These are phyloP conservation scores for Xylariaceae sp. DNA, from an alignment of 2,329 filamentous ascomycete species.

Conservation along the genomic window DNA sequence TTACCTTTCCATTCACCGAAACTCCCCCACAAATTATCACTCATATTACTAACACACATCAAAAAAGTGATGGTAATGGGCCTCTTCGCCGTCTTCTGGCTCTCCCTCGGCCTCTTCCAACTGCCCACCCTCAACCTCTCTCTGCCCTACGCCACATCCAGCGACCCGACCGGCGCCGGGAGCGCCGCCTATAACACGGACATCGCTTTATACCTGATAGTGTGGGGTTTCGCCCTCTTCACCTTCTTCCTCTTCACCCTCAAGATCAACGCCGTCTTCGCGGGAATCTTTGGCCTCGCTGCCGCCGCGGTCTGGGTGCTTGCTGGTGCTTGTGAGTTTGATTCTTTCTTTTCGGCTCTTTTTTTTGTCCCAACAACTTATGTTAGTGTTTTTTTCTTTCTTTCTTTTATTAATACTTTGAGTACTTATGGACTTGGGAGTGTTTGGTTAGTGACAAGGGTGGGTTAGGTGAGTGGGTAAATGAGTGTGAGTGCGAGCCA, in stretches of 20 bases:
- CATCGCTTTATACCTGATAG: constrained; percentile 44
- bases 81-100: constrained; percentile 45
- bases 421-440: not conserved
- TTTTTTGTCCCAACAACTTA: too few species aligned
- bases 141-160: constrained; percentile 36
- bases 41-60: too few species aligned
- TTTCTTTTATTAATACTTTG: not conserved
- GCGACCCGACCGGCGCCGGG: constrained; percentile 38
- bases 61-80: constrained; percentile 22
- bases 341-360: too few species aligned
- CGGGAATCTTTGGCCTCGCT: constrained; percentile 43
- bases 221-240: constrained; percentile 46
- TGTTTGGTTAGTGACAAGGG: too few species aligned
- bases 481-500: too few species aligned
- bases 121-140: constrained; percentile 44
- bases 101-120: constrained; percentile 46
- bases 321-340: constrained; percentile 38
- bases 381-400: constrained; percentile 1
- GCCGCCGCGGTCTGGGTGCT: constrained; percentile 41
- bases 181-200: constrained; percentile 43
- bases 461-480: too few species aligned
- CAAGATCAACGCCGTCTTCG: constrained; percentile 46
- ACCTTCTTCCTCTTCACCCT: constrained; percentile 48
- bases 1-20: too few species aligned
- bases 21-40: too few species aligned